These are phyloP conservation scores for Hyphopichia fennica DNA, from an alignment of 1,139 yeast genomes.

Conservation along the genomic window DNA sequence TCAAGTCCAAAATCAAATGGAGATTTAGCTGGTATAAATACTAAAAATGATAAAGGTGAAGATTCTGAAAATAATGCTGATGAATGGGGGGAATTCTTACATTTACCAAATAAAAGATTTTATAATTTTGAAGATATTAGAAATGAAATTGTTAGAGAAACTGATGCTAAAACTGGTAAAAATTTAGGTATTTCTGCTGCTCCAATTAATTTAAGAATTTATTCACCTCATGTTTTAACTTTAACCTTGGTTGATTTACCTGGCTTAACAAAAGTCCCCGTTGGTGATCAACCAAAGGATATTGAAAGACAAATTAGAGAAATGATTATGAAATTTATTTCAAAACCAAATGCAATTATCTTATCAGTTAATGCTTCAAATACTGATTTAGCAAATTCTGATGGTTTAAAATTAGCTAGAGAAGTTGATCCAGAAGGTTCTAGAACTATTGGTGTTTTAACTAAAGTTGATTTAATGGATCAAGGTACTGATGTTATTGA, in stretches of 20 bases:
- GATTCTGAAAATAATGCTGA: constrained; percentile 75
- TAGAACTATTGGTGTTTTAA: constrained; percentile 94
- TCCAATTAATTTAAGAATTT: constrained; percentile 91
- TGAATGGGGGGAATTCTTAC: constrained; percentile 98
- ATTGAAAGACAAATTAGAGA: constrained; percentile 93
- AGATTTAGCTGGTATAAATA: constrained; percentile 36
- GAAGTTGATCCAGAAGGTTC: constrained; percentile 98
- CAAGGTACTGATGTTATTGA: constrained; percentile 98
- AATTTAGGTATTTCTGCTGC: constrained; percentile 89
- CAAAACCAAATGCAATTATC: constrained; percentile 94
- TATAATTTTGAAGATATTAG: constrained; percentile 90
- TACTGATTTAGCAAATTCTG: constrained; percentile 96
- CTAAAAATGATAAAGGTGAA: constrained; percentile 43
- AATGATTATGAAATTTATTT: constrained; percentile 89
- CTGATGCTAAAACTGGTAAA: constrained; percentile 91
- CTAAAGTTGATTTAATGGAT: constrained; percentile 97
- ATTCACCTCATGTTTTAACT: constrained; percentile 94
- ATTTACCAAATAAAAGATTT: constrained; percentile 85
- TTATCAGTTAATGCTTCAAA: constrained; percentile 96
- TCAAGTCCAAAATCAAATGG: constrained; percentile 20
- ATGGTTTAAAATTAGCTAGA: constrained; percentile 92
- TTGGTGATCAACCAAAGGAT: constrained; percentile 98
- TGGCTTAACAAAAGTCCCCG: constrained; percentile 98
- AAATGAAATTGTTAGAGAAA: constrained; percentile 86
- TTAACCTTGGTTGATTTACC: constrained; percentile 96